These are phyloP conservation scores for Vaccinium darrowii DNA, from an alignment of 148 eudicot genomes.

Conservation along the genomic window DNA sequence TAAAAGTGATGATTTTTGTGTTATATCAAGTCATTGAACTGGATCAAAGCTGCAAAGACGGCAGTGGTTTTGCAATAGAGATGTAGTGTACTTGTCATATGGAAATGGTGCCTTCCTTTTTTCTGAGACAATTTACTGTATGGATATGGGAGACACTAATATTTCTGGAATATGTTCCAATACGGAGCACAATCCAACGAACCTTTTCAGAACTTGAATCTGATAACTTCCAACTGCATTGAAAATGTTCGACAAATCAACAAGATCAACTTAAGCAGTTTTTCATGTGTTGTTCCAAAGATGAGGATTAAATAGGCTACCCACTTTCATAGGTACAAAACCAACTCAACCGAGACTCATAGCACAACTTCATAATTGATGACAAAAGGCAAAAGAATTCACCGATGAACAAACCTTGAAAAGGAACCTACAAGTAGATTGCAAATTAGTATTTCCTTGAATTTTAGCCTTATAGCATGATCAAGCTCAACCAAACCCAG, in stretches of 20 bases:
- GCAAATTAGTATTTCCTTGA: too few species aligned
- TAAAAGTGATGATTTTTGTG: too few species aligned
- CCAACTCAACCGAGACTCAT: background rate
- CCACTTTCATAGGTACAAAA: background rate
- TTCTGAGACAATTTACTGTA: background rate
- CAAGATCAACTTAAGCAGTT: background rate
- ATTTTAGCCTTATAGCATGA: too few species aligned
- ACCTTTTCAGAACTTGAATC: background rate
- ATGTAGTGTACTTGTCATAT: background rate
- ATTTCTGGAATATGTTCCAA: background rate
- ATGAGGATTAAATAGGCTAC: too few species aligned
- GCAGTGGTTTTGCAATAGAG: background rate
- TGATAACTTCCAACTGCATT: background rate
- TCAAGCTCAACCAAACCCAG: too few species aligned
- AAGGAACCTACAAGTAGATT: too few species aligned
- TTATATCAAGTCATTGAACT: too few species aligned
- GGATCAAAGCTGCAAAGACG: too few species aligned
- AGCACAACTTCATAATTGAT: background rate
- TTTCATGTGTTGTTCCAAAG: too few species aligned
- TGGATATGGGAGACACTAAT: too few species aligned
- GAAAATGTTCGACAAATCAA: background rate
- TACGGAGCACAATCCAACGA: background rate
- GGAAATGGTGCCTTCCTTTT: background rate
- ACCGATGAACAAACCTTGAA: too few species aligned
- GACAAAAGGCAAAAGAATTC: background rate